A percentile compares a stretch with the other conserved stretches of the same genome.
phyloP scores from a whole-genome alignment of 495 filamentous ascomycete species.

The Talaromyces liani region DNA sequence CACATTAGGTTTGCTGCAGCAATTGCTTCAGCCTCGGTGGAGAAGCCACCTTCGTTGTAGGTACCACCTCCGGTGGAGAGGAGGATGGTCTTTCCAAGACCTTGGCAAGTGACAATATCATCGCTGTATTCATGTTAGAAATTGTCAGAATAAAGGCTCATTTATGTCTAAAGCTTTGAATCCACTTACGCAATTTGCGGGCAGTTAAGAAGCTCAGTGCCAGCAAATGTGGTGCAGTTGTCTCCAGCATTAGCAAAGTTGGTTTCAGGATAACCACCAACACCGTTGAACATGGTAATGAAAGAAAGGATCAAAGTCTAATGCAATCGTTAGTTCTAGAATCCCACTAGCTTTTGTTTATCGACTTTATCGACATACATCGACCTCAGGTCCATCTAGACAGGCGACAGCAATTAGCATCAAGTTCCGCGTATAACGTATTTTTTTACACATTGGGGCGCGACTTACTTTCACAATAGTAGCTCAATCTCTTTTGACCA shows the following conservation, averaged over 20 bases:
- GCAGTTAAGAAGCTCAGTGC: constrained; percentile 50
- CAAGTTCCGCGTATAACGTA: not conserved
- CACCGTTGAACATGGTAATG: constrained; percentile 5
- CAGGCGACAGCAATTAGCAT: not conserved
- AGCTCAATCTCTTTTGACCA: constrained; percentile 43
- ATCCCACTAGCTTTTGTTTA: not conserved
- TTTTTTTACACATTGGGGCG: not conserved
- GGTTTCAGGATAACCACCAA: constrained; percentile 40
- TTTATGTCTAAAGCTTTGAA: not conserved
- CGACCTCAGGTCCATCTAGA: constrained; percentile 7
- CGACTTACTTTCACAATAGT: constrained; percentile 11
- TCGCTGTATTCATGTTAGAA: constrained; percentile 14
- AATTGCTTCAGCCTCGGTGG: constrained; percentile 41
- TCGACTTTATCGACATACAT: constrained; percentile 1
- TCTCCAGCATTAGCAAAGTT: constrained; percentile 56
- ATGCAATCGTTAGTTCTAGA: not conserved
- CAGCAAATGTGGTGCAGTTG: constrained; percentile 49
- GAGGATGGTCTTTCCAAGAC: constrained; percentile 56
- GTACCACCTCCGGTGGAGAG: constrained; percentile 60
- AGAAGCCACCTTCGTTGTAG: constrained; percentile 56
- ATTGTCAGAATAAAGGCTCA: not conserved
- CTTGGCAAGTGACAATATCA: constrained; percentile 61
- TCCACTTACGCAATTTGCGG: constrained; percentile 51
- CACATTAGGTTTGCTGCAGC: constrained; percentile 53
- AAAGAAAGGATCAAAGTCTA: constrained; percentile 45